Percentiles rank a stretch among this genome's conserved stretches.
Evolutionary conservation across 371 early-diverging fungal genomes (phyloP).

Genomic region (Umbelopsis sp.): DNA sequence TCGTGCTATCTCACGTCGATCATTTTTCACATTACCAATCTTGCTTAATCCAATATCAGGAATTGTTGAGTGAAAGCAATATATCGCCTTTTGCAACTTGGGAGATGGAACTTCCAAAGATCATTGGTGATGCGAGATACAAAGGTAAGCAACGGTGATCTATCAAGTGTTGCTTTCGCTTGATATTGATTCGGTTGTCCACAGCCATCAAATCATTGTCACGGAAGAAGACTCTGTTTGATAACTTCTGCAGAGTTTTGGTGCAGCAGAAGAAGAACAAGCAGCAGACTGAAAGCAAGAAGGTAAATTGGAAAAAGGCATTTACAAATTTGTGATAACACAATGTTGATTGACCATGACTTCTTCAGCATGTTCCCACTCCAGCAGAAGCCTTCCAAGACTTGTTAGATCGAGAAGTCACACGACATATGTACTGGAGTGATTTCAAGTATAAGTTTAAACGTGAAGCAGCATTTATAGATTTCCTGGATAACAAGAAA

Average conservation of each 20-base stretch:
- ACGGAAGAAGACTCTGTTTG: constrained; percentile 64
- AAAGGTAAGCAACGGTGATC: constrained; percentile 34
- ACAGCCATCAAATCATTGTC: constrained; percentile 22
- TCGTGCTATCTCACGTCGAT: constrained; percentile 18
- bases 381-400: constrained; percentile 56
- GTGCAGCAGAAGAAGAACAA: constrained; percentile 58
- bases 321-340: background rate
- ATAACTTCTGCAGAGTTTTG: constrained; percentile 67
- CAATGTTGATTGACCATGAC: too few species aligned
- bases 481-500: constrained; percentile 29
- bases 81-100: constrained; percentile 77
- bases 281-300: constrained; percentile 38
- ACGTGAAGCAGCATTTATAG: constrained; percentile 58
- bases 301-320: constrained; percentile 25
- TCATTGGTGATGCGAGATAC: constrained; percentile 63
- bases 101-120: constrained; percentile 65
- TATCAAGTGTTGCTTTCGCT: background rate
- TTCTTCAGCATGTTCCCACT: constrained; percentile 25
- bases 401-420: constrained; percentile 53
- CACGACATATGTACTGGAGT: constrained; percentile 57
- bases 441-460: constrained; percentile 69
- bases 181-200: background rate
- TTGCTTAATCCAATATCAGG: constrained; percentile 23
- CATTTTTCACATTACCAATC: constrained; percentile 16
- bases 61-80: constrained; percentile 69